These are phyloP conservation scores for Colletotrichum plurivorum DNA, from an alignment of 2,329 filamentous ascomycete species.

Conservation along the genomic window DNA sequence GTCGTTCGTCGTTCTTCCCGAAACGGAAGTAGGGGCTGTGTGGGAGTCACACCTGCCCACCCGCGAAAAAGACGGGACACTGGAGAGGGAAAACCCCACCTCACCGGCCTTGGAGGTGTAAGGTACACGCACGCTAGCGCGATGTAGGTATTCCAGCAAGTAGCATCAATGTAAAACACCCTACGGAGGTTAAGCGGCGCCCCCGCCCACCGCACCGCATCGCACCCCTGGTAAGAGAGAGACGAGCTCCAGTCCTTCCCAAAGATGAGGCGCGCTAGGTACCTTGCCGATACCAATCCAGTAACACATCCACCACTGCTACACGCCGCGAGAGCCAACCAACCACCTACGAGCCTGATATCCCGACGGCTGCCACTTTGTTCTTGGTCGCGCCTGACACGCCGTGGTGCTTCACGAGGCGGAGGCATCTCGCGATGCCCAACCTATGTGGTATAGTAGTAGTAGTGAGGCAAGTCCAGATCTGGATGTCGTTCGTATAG, in stretches of 20 bases:
- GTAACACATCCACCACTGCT: conserved; percentile 33
- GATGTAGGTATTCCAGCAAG: conserved; percentile 11
- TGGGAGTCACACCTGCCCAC: conserved; percentile 11
- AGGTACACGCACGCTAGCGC: too few relatives aligned
- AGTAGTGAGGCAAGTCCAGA: too few relatives aligned
- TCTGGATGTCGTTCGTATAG: too few relatives aligned
- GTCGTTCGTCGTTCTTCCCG: conserved; percentile 28
- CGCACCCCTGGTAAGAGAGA: conserved; percentile 20
- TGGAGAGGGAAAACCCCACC: conserved; percentile 20
- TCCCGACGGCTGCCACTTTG: conserved; percentile 21
- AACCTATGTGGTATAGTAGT: too few relatives aligned
- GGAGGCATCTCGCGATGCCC: conserved; percentile 3
- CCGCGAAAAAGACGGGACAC: background rate
- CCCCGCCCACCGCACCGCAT: conserved; percentile 15
- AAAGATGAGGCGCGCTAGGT: conserved; percentile 13
- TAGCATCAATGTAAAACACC: conserved; percentile 54
- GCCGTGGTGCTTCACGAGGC: conserved; percentile 31
- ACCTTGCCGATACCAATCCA: background rate
- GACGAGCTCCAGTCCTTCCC: too few relatives aligned
- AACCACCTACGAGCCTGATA: conserved; percentile 25
- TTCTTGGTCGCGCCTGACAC: conserved; percentile 31
- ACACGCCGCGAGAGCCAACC: conserved; percentile 29
- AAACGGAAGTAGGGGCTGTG: conserved; percentile 35
- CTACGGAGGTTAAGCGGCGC: conserved; percentile 49
- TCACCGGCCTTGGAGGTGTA: conserved; percentile 25